A percentile compares a stretch with the other conserved stretches of the same genome.
phyloP scores from a whole-genome alignment of 805 yeast genomes.

The Saturnispora ahearnii region DNA sequence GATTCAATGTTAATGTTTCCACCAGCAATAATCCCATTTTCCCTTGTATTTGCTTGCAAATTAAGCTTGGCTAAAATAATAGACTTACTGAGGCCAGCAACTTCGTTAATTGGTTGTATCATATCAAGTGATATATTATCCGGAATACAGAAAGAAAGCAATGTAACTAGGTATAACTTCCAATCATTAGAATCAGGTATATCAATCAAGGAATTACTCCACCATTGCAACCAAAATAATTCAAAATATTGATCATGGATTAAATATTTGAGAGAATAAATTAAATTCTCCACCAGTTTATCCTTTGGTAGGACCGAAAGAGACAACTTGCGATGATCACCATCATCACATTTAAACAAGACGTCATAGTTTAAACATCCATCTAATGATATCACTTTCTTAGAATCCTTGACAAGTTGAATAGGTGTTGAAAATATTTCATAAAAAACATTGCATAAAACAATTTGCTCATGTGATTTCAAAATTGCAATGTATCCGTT shows the following conservation, averaged over 20 bases:
- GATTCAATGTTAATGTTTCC: constrained; percentile 26
- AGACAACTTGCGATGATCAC: constrained; percentile 24
- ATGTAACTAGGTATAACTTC: constrained; percentile 46
- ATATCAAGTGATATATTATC: constrained; percentile 26
- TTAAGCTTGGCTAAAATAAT: constrained; percentile 16
- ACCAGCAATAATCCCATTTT: neutral
- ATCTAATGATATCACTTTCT: constrained; percentile 17
- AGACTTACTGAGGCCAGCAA: constrained; percentile 21
- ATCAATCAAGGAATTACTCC: constrained; percentile 37
- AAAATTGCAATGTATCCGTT: constrained; percentile 41
- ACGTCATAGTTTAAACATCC: constrained; percentile 20
- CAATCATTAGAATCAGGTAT: constrained; percentile 43
- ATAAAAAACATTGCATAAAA: constrained; percentile 50
- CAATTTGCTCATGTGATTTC: constrained; percentile 28
- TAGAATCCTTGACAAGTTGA: constrained; percentile 19
- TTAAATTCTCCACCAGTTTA: constrained; percentile 34
- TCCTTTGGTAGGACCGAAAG: constrained; percentile 38
- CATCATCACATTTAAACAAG: constrained; percentile 16
- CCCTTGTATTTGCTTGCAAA: constrained; percentile 4
- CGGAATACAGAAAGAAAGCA: constrained; percentile 44
- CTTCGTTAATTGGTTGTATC: constrained; percentile 14
- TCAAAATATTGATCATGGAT: constrained; percentile 52
- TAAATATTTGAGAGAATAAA: constrained; percentile 43
- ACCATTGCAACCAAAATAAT: constrained; percentile 56
- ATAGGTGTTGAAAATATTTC: constrained; percentile 34